Evolutionary conservation across 371 early-diverging fungal genomes (phyloP).

Genomic region (Apophysomyces elegans): DNA sequence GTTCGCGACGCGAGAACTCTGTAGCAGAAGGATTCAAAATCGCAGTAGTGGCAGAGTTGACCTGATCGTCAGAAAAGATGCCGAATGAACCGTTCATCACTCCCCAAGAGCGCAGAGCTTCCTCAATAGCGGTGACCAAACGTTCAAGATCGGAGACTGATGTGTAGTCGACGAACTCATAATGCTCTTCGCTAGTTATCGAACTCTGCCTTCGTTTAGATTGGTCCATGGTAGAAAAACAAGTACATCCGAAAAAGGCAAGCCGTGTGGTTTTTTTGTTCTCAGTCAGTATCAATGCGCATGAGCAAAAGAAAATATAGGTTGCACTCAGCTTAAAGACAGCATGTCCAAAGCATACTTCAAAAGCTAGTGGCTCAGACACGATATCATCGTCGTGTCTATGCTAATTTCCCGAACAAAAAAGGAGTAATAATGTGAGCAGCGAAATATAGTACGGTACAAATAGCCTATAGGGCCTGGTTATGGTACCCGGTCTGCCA

Average conservation of each 20-base stretch:
- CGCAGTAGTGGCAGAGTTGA: conserved; percentile 24
- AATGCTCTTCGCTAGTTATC: conserved; percentile 52
- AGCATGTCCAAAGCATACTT: no score
- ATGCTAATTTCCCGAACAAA: no score
- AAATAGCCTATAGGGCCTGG: no score
- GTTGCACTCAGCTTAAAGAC: no score
- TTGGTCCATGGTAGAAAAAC: conserved; percentile 5
- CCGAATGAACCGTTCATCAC: conserved; percentile 55
- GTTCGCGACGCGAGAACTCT: conserved; percentile 37
- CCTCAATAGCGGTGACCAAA: conserved; percentile 62
- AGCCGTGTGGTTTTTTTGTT: not conserved
- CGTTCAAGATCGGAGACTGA: conserved; percentile 70
- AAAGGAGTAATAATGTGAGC: no score
- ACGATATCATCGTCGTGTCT: no score
- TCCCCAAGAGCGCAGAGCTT: conserved; percentile 56
- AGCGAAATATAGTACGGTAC: no score
- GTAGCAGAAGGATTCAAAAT: conserved; percentile 17
- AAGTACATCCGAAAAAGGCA: not conserved
- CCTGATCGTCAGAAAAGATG: conserved; percentile 44
- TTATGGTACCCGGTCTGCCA: no score
- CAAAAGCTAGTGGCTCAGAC: no score
- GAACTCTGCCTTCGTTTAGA: conserved; percentile 35
- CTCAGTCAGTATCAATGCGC: not conserved
- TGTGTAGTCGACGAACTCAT: conserved; percentile 79
- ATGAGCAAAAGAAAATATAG: no score